Conservation (phyloP, 805 yeast genomes). For the Wickerhamomyces hampshirensis region DNA sequence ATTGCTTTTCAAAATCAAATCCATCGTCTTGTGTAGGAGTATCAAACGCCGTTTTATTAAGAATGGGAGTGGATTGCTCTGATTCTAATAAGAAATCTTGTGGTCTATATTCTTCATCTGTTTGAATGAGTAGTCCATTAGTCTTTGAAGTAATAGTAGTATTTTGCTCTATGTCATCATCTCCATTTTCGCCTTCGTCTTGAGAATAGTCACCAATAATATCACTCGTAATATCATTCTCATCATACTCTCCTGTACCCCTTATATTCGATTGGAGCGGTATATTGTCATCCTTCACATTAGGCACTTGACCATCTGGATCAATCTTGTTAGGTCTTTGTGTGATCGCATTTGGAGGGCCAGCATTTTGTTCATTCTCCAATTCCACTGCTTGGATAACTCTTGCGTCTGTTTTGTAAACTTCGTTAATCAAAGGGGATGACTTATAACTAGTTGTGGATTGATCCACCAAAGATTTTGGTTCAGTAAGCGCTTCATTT, state of each 20-base stretch:
- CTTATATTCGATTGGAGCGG: too few relatives aligned
- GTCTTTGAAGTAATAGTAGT: conserved; percentile 3
- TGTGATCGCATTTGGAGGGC: neutral
- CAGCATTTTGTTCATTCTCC: neutral
- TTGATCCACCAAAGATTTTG: neutral
- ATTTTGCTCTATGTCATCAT: conserved; percentile 3
- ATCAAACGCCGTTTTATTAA: neutral
- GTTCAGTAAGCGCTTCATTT: conserved; percentile 12
- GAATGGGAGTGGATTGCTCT: conserved; percentile 13
- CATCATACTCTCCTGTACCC: conserved; percentile 3
- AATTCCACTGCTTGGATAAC: neutral
- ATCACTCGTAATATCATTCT: conserved; percentile 10
- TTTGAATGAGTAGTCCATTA: conserved; percentile 9
- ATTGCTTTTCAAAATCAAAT: conserved; percentile 10
- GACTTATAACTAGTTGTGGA: conserved; percentile 8
- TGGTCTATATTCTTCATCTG: conserved; percentile 11
- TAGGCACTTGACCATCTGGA: too few relatives aligned
- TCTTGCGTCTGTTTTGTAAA: neutral
- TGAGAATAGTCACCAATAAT: conserved; percentile 16
- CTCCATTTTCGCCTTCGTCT: conserved; percentile 11
- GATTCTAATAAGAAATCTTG: conserved; percentile 13
- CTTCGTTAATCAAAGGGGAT: conserved; percentile 16
- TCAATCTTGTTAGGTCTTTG: neutral
- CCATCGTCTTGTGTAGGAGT: conserved; percentile 7
- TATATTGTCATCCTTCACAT: too few relatives aligned